Evolutionary conservation across 257 asterid species (phyloP).

Genomic region (Solanum gracilifrons): DNA sequence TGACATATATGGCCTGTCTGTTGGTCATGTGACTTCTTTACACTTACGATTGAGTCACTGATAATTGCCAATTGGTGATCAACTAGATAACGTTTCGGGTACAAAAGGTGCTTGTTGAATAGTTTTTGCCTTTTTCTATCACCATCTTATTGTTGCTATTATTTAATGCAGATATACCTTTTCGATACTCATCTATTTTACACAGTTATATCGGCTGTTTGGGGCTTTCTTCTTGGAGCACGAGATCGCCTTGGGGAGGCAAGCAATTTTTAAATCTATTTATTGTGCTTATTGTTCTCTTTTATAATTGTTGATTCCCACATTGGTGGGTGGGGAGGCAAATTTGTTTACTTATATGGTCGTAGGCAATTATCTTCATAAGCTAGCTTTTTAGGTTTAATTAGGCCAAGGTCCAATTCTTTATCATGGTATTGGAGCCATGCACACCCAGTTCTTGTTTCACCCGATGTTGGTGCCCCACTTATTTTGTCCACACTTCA

Average conservation of each 20-base stretch:
- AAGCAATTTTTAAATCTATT: not conserved
- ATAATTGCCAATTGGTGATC: not conserved
- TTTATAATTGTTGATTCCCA: not conserved
- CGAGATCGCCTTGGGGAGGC: slow-evolving; percentile 99
- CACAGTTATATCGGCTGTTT: slow-evolving; percentile 75
- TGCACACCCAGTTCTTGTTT: not conserved
- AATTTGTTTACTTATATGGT: not conserved
- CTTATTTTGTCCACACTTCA: not conserved
- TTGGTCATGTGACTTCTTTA: not conserved
- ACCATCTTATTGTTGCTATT: not conserved
- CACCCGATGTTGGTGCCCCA: not conserved
- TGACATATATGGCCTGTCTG: not conserved
- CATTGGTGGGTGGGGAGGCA: not conserved
- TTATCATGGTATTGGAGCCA: not conserved
- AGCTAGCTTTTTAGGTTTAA: not conserved
- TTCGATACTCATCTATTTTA: slow-evolving; percentile 83
- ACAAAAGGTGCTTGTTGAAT: not conserved
- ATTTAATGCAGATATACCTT: slow-evolving; percentile 67
- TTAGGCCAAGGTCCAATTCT: not conserved
- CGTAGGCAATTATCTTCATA: not conserved
- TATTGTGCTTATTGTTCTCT: not conserved
- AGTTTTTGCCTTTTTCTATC: not conserved
- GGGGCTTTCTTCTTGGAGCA: slow-evolving; percentile 93
- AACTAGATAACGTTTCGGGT: not conserved
- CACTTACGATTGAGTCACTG: not conserved